Percentiles rank a stretch among this genome's conserved stretches.
Evolutionary conservation across 1,139 yeast species (phyloP).

Genomic region (Lizanozyma gosingica): DNA sequence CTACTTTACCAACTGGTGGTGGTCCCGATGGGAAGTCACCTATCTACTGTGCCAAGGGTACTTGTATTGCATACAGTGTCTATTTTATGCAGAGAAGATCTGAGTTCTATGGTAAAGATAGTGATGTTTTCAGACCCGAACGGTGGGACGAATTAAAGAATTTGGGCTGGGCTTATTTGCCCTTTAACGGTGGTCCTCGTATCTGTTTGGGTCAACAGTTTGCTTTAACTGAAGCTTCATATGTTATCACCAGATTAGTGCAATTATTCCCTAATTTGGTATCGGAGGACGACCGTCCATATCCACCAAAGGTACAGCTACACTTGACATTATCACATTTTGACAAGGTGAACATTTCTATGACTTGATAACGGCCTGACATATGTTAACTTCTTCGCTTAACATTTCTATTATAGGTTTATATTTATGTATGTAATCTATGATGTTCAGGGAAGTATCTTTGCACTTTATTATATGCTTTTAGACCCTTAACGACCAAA

Average conservation of each 20-base stretch:
- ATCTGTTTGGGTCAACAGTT: constrained; percentile 54
- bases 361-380: neutral
- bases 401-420: too few relatives aligned
- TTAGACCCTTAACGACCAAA: constrained; percentile 30
- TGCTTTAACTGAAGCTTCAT: constrained; percentile 49
- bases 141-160: constrained; percentile 30
- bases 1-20: constrained; percentile 46
- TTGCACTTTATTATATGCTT: neutral
- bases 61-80: constrained; percentile 34
- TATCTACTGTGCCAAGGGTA: constrained; percentile 37
- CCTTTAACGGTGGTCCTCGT: constrained; percentile 55
- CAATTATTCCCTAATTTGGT: constrained; percentile 12
- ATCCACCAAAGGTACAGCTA: neutral
- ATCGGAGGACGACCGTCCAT: neutral
- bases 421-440: neutral
- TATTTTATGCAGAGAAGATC: constrained; percentile 38
- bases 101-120: constrained; percentile 40
- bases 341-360: neutral
- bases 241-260: constrained; percentile 31
- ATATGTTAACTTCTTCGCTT: too few relatives aligned
- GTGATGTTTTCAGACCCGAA: constrained; percentile 39
- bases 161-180: constrained; percentile 44
- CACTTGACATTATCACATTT: neutral
- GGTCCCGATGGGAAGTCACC: constrained; percentile 37
- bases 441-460: too few relatives aligned